Evolutionary conservation across 1,284 basidiomycete genomes (phyloP), one percentile per base, ranked within the genome.

Genomic region (Sporisorium iseilematis-ciliati): DNA sequence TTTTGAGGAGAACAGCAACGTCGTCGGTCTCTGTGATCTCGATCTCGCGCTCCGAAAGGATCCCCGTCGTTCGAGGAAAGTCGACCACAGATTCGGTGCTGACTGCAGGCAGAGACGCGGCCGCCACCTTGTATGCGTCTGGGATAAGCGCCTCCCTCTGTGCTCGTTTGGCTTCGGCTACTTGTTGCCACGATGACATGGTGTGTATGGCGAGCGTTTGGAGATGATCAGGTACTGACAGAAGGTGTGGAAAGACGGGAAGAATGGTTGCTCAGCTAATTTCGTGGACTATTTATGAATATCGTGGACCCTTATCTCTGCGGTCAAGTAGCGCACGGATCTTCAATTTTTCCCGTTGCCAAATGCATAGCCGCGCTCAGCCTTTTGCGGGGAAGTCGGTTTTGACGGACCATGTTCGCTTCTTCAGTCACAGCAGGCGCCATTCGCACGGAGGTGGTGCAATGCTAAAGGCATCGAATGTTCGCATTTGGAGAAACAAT

Each of bases 1-100:
- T 88, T 88, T 52, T 83, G 62, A 72, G 90, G 1, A 92, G 85
- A 1, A 58, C 78, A 14, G 86, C 86, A 10, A 90, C 87, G 57
- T 89, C 86, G 46, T 71, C 77, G 8, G 52, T 65, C 53, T 69
- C 70, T n/a, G 69, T 73, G 52, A 78, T 78, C 48, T 73, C 70
- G 31, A 75, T 43, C 60, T 78, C 76, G 42, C 60, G 63, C 26
- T 57, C 26, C 7, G 73, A 54, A 18, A 78, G 65, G 16, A 73
- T 65, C 5, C 75, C 75, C 16, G 51, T 46, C n/a, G 43, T 63
- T 26, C 57, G 41, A 7, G 76, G 61, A 46, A 73, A 75, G 45
- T 76, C 65, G 10, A 72, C 53, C 4, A 78, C 73, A 3, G 64
- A 61, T 3, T 60, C 54, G 40, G 63, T 58, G 52, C 56, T 51